phyloP scores from a whole-genome alignment of 2,329 filamentous ascomycete genomes.

The Thermothelomyces thermophilus region DNA sequence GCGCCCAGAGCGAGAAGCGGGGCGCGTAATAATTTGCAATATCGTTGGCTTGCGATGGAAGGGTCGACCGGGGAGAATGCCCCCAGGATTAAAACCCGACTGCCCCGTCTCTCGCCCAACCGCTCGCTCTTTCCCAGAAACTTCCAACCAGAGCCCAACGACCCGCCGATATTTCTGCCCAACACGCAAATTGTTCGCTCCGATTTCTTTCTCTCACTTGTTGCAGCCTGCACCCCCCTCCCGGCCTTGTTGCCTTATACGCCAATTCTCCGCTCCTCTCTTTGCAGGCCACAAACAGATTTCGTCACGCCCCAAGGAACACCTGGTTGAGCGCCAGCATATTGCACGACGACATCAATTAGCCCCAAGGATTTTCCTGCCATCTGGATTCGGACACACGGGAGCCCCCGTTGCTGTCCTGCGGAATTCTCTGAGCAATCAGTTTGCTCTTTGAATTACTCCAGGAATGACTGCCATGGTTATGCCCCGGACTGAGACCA shows the following conservation, averaged over 20 bases:
- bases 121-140: constrained; percentile 26
- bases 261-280: constrained; percentile 6
- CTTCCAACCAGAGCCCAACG: constrained; percentile 28
- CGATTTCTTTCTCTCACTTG: constrained; percentile 3
- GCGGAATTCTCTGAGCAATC: constrained; percentile 17
- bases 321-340: constrained; percentile 20
- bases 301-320: constrained; percentile 14
- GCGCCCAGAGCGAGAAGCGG: constrained; percentile 14
- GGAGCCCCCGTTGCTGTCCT: constrained; percentile 19
- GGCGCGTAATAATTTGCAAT: constrained; percentile 8
- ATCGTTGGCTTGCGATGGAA: neutral
- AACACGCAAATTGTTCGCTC: constrained; percentile 24
- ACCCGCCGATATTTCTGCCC: constrained; percentile 32
- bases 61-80: constrained; percentile 3
- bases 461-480: constrained; percentile 26
- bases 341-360: constrained; percentile 17
- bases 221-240: constrained; percentile 5
- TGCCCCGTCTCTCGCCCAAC: constrained; percentile 40
- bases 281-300: constrained; percentile 3
- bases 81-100: constrained; percentile 41
- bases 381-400: constrained; percentile 20
- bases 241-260: constrained; percentile 14
- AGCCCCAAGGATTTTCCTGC: constrained; percentile 19
- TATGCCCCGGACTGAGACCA: constrained; percentile 31
- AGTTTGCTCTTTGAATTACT: constrained; percentile 19